Evolutionary conservation across 768 basidiomycete species (phyloP).

Genomic region (Russula foetens): DNA sequence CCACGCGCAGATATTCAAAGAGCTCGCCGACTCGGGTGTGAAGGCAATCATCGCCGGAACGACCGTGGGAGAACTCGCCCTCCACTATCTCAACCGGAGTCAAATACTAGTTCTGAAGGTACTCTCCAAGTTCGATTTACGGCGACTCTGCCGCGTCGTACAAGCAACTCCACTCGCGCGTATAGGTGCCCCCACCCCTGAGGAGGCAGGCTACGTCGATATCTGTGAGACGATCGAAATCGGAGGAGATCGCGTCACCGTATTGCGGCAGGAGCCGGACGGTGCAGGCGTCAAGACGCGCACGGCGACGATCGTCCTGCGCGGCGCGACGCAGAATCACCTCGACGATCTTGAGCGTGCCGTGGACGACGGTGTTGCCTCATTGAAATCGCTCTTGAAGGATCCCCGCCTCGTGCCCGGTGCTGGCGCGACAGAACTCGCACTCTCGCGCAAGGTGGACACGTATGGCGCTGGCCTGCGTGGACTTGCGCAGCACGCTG

Average conservation of each 20-base stretch:
- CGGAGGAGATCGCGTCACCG: slow-evolving; percentile 96
- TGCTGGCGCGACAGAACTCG: slow-evolving; percentile 90
- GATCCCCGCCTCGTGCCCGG: slow-evolving; percentile 88
- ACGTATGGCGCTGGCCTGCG: slow-evolving; percentile 81
- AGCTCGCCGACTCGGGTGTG: slow-evolving; percentile 93
- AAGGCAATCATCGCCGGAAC: slow-evolving; percentile 92
- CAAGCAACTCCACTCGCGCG: slow-evolving; percentile 95
- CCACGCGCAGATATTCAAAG: slow-evolving; percentile 74
- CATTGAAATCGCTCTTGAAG: slow-evolving; percentile 87
- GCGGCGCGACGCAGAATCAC: slow-evolving; percentile 91
- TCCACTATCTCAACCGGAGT: slow-evolving; percentile 94
- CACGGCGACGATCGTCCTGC: slow-evolving; percentile 90
- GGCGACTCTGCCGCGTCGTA: slow-evolving; percentile 88
- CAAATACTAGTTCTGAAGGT: slow-evolving; percentile 95
- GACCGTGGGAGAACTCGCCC: slow-evolving; percentile 86
- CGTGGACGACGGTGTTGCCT: slow-evolving; percentile 94
- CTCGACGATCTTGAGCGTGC: slow-evolving; percentile 95
- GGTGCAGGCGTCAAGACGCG: slow-evolving; percentile 59
- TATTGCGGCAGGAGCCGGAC: slow-evolving; percentile 67
- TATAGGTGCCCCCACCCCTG: slow-evolving; percentile 90
- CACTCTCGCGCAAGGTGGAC: slow-evolving; percentile 80
- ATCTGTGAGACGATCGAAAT: slow-evolving; percentile 94
- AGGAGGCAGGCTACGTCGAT: slow-evolving; percentile 92
- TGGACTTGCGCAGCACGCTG: slow-evolving; percentile 89
- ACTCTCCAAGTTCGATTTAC: slow-evolving; percentile 95